These are phyloP conservation scores for Torrubiellomyces zombiae DNA, from an alignment of 2,329 filamentous ascomycete species.

Conservation along the genomic window DNA sequence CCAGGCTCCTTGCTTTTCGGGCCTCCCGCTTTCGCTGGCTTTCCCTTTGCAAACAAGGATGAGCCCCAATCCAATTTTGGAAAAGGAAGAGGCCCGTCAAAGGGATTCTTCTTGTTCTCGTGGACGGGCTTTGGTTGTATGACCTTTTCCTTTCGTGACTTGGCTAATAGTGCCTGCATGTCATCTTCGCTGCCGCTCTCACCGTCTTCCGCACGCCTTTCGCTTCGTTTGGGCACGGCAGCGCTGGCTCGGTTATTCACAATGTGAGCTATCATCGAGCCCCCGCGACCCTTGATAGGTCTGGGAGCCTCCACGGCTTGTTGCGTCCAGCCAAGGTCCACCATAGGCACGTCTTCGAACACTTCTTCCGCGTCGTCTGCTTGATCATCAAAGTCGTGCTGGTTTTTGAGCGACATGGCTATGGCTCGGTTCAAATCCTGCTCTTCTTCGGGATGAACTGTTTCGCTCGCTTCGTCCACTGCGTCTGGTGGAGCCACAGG, in stretches of 20 bases:
- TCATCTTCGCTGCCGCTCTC: slow-evolving; percentile 68
- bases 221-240: slow-evolving; percentile 28
- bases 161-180: slow-evolving; percentile 57
- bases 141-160: slow-evolving; percentile 46
- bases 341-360: slow-evolving; percentile 32
- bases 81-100: slow-evolving; percentile 77
- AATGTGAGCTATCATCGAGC: slow-evolving; percentile 52
- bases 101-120: slow-evolving; percentile 42
- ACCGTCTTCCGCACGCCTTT: slow-evolving; percentile 4
- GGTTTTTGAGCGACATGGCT: slow-evolving; percentile 62
- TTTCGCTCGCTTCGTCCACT: slow-evolving; percentile 17
- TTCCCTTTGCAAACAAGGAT: slow-evolving; percentile 31
- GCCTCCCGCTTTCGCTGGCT: slow-evolving; percentile 7
- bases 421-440: slow-evolving; percentile 67
- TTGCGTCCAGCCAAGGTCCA: slow-evolving; percentile 37
- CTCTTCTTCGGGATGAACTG: slow-evolving; percentile 21
- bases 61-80: slow-evolving; percentile 64
- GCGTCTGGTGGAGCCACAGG: slow-evolving; percentile 8
- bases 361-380: slow-evolving; percentile 24
- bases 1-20: no score
- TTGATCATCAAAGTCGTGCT: slow-evolving; percentile 25
- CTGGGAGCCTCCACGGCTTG: slow-evolving; percentile 31
- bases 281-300: slow-evolving; percentile 32
- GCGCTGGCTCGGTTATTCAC: slow-evolving; percentile 59
- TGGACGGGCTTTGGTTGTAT: slow-evolving; percentile 19